Conservation (phyloP, 306 rosid genomes). For the barrel medic (Medicago truncatula) region MtrunA17r5.0-ANR NC_053049.1:14179001-14179500, state of each 20-base stretch:
- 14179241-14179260: conserved; percentile 91
- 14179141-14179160: conserved; percentile 95
- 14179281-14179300: conserved; percentile 96
- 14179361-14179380: conserved; percentile 96
- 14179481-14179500: conserved; percentile 99
- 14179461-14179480: conserved; percentile 93
- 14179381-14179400: conserved; percentile 95
- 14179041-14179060: conserved; percentile 90
- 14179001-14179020: conserved; percentile 86
- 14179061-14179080: conserved; percentile 91
- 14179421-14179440: conserved; percentile 99
- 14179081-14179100: conserved; percentile 95
- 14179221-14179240: conserved; percentile 92
- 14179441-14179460: conserved; percentile 99
- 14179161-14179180: conserved; percentile 95
- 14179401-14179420: conserved; percentile 85
- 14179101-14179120: conserved; percentile 97
- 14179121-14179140: conserved; percentile 99
- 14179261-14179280: conserved; percentile 94
- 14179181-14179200: conserved; percentile 99
- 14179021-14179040: conserved; percentile 86
- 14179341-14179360: conserved; percentile 98
- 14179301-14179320: conserved; percentile 87
- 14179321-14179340: conserved; percentile 94
- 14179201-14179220: conserved; percentile 95